Percentiles rank a stretch among this genome's conserved stretches.
These are phyloP conservation scores for Gastrodia elata DNA, from an alignment of 106 monocot species.

Conservation along the genomic window DNA sequence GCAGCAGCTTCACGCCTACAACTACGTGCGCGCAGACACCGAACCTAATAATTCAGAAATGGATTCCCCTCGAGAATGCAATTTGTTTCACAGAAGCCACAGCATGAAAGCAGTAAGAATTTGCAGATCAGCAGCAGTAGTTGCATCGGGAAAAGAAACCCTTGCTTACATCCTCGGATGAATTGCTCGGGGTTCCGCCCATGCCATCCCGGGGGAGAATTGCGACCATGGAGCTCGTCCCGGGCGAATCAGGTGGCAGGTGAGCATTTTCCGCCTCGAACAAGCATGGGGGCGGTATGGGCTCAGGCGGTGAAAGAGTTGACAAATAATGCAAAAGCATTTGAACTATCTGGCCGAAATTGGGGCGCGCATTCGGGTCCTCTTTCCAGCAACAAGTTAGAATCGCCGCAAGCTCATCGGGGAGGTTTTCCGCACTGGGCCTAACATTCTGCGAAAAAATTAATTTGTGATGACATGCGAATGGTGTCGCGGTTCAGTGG, in stretches of 20 bases:
- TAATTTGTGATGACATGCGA: no score
- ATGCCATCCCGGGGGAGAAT: constrained; percentile 40
- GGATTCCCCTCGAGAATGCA: not conserved
- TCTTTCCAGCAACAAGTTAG: constrained; percentile 93
- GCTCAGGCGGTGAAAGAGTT: constrained; percentile 46
- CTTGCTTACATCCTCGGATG: constrained; percentile 21
- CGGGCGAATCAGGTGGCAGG: constrained; percentile 92
- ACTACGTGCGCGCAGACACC: no score
- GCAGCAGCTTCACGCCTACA: no score
- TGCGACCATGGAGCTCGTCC: constrained; percentile 90
- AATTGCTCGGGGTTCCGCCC: constrained; percentile 37
- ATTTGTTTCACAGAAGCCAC: not conserved
- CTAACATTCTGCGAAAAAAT: constrained; percentile 52
- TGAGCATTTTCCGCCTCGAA: constrained; percentile 75
- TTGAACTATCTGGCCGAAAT: constrained; percentile 89
- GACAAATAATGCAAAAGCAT: constrained; percentile 79
- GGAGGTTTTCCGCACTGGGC: constrained; percentile 79
- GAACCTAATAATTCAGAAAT: not conserved
- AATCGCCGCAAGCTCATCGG: constrained; percentile 54
- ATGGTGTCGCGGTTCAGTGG: no score
- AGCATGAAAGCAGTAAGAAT: not conserved
- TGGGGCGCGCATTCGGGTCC: constrained; percentile 75
- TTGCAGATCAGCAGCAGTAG: constrained; percentile 34
- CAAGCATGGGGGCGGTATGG: constrained; percentile 31
- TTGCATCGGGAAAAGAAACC: constrained; percentile 75